Evolutionary conservation across 306 rosid species (phyloP).

Genomic region (Nissolia schottii): DNA sequence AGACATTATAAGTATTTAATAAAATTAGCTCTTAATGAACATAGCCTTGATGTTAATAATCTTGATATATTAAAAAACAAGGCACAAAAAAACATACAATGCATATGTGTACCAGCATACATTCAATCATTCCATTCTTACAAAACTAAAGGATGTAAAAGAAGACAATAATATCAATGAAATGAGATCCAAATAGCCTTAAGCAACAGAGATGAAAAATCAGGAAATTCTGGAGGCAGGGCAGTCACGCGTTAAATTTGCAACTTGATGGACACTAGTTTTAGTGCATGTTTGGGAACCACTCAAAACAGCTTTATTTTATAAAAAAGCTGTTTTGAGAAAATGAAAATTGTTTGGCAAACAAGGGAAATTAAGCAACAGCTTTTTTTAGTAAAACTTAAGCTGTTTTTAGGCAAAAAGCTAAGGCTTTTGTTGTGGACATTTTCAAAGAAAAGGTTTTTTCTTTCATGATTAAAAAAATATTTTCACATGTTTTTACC

Average conservation of each 20-base stretch:
- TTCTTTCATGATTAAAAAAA: too few relatives aligned
- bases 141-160: conserved; percentile 13
- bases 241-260: not conserved
- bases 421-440: too few relatives aligned
- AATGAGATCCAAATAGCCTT: not conserved
- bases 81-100: not conserved
- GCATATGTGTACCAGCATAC: not conserved
- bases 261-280: not conserved
- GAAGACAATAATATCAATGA: not conserved
- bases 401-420: too few relatives aligned
- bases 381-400: too few relatives aligned
- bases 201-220: not conserved
- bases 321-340: too few relatives aligned
- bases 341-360: too few relatives aligned
- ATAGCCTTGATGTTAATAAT: conserved; percentile 10
- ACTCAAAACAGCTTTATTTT: too few relatives aligned
- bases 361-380: too few relatives aligned
- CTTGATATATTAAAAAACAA: not conserved
- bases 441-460: too few relatives aligned
- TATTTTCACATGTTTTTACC: too few relatives aligned
- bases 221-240: not conserved
- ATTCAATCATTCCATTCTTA: not conserved
- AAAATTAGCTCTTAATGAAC: not conserved
- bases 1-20: conserved; percentile 8
- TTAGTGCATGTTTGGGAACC: too few relatives aligned